phyloP scores from a whole-genome alignment of 2,329 filamentous ascomycete species.

The Rhynchosporium agropyri region DNA sequence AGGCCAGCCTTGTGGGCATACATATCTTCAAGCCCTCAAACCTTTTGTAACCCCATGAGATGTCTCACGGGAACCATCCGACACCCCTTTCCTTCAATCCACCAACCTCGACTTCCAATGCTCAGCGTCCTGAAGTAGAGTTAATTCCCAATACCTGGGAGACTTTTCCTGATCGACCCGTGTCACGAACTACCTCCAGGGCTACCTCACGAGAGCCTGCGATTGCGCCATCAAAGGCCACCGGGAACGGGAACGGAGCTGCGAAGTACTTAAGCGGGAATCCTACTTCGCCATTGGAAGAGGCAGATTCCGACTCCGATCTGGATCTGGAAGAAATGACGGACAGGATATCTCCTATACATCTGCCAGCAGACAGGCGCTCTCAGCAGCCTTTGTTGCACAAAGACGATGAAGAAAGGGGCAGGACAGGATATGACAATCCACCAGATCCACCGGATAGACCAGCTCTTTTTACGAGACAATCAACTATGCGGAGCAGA shows the following conservation, averaged over 20 bases:
- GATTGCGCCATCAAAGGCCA: constrained; percentile 19
- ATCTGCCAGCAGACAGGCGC: constrained; percentile 44
- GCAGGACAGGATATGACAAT: constrained; percentile 39
- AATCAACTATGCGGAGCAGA: constrained; percentile 74
- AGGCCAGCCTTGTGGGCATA: constrained; percentile 15
- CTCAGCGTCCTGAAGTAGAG: constrained; percentile 20
- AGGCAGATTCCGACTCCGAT: constrained; percentile 27
- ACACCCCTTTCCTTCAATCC: constrained; percentile 14
- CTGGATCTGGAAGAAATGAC: constrained; percentile 38
- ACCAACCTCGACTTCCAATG: constrained; percentile 22
- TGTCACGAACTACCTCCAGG: constrained; percentile 34
- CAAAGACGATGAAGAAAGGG: constrained; percentile 41
- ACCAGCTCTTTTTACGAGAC: constrained; percentile 50
- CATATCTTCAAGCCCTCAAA: constrained; percentile 7
- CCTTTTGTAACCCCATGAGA: constrained; percentile 33
- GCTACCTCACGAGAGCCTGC: constrained; percentile 26
- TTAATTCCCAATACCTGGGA: constrained; percentile 30
- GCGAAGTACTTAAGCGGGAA: constrained; percentile 26
- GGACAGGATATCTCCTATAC: constrained; percentile 46
- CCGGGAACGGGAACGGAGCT: constrained; percentile 19
- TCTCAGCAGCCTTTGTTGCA: constrained; percentile 44
- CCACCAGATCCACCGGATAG: constrained; percentile 30
- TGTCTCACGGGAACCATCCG: constrained; percentile 39
- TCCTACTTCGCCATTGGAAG: not conserved
- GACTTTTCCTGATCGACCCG: constrained; percentile 26